Evolutionary conservation across 495 filamentous ascomycete genomes (phyloP), one percentile per base, ranked within the genome.

Genomic region (Aspergillus baeticus): DNA sequence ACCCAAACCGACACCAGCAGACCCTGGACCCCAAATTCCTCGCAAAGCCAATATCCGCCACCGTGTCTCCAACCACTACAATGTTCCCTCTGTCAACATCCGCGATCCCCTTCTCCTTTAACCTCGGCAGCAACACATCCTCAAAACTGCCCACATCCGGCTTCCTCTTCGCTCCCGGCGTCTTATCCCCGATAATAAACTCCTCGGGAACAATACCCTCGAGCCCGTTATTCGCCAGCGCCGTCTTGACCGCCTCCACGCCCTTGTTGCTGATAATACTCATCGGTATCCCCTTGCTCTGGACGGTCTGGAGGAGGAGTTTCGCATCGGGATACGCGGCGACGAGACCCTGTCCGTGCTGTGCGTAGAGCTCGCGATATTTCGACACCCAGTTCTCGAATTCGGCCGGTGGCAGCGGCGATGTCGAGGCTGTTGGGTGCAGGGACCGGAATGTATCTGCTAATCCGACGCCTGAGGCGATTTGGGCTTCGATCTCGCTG

Each of bases 191-290:
- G 14, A 70, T 45, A 13, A 70, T 64, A 26, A 68, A 34, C 13
- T 58, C 46, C 10, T 66, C 63, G 0, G 58, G 60, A 13, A 68
- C 48, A 17, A 29, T 52, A 3, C 37, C 60, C 5, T 33, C 48
- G 0, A 70, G 41, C 5, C 54, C 60, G 22, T 61, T 57, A 15
- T 52, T 57, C 34, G 50, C 42, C 39, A 70, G 49, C 0, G 65
- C 63, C 2, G 62, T 62, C 31, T 54, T 58, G 0, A 70, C 59
- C 0, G 68, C 68, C 5, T 35, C 57, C 3, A 63, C 62, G 18
- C 52, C 63, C 42, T 70, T 70, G 26, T 70, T 70, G 34, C 57
- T 68, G 15, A 70, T 58, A 13, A 70, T 66, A 0, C 65, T 61
- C 37, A 65, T 48, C 15, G 61, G 60, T 11, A 66, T 50, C 2